phyloP scores from a whole-genome alignment of 345 rosid species.

The Conringia planisiliqua region DNA sequence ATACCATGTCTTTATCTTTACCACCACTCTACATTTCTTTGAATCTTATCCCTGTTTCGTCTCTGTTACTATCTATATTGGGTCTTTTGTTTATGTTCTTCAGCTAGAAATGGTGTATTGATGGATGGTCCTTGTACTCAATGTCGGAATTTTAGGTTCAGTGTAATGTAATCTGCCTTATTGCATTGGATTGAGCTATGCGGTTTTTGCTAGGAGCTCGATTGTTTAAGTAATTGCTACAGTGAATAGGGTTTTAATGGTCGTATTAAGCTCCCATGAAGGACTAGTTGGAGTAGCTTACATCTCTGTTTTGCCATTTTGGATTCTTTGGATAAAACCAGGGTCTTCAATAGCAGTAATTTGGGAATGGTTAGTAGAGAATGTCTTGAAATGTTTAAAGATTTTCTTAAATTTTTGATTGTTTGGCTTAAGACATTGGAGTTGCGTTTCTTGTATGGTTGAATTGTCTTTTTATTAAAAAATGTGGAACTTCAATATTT shows the following conservation, averaged over 20 bases:
- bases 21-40: too few relatives aligned
- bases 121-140: too few relatives aligned
- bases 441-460: background rate
- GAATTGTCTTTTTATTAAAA: background rate
- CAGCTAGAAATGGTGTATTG: too few relatives aligned
- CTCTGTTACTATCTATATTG: too few relatives aligned
- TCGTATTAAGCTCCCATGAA: background rate
- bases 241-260: conserved; percentile 9
- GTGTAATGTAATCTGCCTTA: background rate
- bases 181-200: background rate
- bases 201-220: background rate
- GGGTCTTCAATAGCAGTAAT: conserved; percentile 4
- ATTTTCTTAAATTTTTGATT: background rate
- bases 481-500: background rate
- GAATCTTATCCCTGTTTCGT: too few relatives aligned
- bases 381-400: too few relatives aligned
- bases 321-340: background rate
- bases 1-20: too few relatives aligned
- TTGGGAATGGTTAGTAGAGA: background rate
- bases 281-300: background rate
- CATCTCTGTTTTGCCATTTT: background rate
- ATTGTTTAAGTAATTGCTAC: background rate
- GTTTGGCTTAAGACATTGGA: background rate
- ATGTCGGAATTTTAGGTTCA: background rate
- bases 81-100: too few relatives aligned